A percentile compares a stretch with the other conserved stretches of the same genome.
Conservation (phyloP, 345 rosid genomes). For the Cardamine chenopodiifolia region DNA sequence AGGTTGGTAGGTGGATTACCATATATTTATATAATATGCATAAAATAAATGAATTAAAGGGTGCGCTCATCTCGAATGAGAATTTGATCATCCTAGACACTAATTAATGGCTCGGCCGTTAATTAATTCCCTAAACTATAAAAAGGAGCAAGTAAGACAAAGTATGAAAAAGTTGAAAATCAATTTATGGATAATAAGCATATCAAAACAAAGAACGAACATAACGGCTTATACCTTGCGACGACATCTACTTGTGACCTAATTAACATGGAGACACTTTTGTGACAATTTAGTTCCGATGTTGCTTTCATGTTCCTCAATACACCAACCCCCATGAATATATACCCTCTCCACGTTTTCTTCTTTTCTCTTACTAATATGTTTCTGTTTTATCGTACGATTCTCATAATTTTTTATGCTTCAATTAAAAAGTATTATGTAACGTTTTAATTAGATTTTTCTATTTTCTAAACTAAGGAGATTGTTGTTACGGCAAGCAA, state of each 20-base stretch:
- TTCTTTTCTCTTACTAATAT: conserved; percentile 18
- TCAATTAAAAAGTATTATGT: conserved; percentile 23
- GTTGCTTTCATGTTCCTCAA: conserved; percentile 45
- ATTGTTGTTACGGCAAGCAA: conserved; percentile 49
- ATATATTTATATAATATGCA: conserved; percentile 17
- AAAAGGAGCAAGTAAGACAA: conserved; percentile 41
- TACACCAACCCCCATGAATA: conserved; percentile 46
- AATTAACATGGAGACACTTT: conserved; percentile 47
- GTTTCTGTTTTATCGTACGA: conserved; percentile 36
- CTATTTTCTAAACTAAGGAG: conserved; percentile 23
- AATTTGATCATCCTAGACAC: conserved; percentile 11
- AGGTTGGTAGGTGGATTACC: conserved; percentile 25
- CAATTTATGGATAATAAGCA: conserved; percentile 38
- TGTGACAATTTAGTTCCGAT: conserved; percentile 43
- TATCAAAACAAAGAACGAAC: conserved; percentile 38
- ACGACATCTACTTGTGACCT: conserved; percentile 48
- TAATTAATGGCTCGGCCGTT: conserved; percentile 32
- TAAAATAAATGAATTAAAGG: conserved; percentile 16
- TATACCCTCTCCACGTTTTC: conserved; percentile 43
- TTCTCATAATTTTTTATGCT: conserved; percentile 37
- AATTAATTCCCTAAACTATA: conserved; percentile 28
- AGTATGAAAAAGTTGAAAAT: conserved; percentile 31
- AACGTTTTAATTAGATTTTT: conserved; percentile 16
- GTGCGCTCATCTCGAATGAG: conserved; percentile 34
- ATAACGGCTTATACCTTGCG: conserved; percentile 45